Evolutionary conservation across 2,329 filamentous ascomycete species (phyloP).

Genomic region (Coniochaeta sp.): DNA sequence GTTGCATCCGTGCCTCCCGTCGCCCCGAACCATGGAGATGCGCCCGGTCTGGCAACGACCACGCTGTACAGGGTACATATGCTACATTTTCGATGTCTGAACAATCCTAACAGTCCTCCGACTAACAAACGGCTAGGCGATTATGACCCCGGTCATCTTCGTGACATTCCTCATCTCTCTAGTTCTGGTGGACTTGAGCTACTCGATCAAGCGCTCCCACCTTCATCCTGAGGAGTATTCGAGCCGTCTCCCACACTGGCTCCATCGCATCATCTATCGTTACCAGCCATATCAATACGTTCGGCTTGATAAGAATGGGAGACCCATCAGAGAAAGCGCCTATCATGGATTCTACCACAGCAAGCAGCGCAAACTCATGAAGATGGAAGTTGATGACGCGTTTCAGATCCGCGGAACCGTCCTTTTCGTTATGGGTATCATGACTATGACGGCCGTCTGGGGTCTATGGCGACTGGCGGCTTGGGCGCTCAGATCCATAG

Average conservation of each 20-base stretch:
- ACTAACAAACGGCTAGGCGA: slow-evolving; percentile 21
- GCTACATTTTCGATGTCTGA: background rate
- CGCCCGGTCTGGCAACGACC: slow-evolving; percentile 14
- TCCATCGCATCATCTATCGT: slow-evolving; percentile 32
- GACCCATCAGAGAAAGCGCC: background rate
- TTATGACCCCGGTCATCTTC: slow-evolving; percentile 58
- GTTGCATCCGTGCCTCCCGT: background rate
- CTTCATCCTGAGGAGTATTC: slow-evolving; percentile 21
- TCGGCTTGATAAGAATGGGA: slow-evolving; percentile 13
- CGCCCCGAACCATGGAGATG: background rate
- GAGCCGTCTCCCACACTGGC: slow-evolving; percentile 28
- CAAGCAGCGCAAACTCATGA: slow-evolving; percentile 53
- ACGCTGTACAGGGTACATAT: slow-evolving; percentile 16
- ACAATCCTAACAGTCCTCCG: background rate
- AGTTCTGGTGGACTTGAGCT: slow-evolving; percentile 51
- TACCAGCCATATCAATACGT: slow-evolving; percentile 30
- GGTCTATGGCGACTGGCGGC: slow-evolving; percentile 15
- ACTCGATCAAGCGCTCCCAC: slow-evolving; percentile 42
- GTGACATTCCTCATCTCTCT: slow-evolving; percentile 60
- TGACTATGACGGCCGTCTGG: slow-evolving; percentile 22
- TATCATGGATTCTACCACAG: slow-evolving; percentile 36
- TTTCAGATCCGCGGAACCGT: slow-evolving; percentile 51
- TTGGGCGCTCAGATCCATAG: slow-evolving; percentile 6
- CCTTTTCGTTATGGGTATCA: slow-evolving; percentile 38
- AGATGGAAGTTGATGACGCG: slow-evolving; percentile 55